Percentiles rank a stretch among this genome's conserved stretches.
Evolutionary conservation across 2,329 filamentous ascomycete genomes (phyloP).

Genomic region (Bipolaris oryzae): DNA sequence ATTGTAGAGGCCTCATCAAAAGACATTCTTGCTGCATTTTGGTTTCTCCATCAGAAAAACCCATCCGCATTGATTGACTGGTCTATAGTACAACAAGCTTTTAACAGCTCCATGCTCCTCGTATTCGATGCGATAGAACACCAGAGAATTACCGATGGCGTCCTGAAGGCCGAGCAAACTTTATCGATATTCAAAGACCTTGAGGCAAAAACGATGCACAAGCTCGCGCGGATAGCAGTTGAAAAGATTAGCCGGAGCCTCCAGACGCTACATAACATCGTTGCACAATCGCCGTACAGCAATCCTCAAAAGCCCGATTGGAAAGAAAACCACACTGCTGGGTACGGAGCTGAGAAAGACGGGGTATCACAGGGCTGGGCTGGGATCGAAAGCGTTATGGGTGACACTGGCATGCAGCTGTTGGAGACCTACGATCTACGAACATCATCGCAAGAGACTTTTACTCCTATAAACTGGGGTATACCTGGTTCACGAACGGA

Average conservation of each 20-base stretch:
- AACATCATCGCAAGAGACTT: conserved; percentile 40
- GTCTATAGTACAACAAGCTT: conserved; percentile 57
- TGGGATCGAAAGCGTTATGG: conserved; percentile 52
- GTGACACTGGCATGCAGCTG: conserved; percentile 55
- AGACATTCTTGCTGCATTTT: no score
- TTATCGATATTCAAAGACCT: conserved; percentile 53
- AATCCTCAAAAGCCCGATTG: conserved; percentile 6
- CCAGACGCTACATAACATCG: conserved; percentile 25
- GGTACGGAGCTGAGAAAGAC: conserved; percentile 18
- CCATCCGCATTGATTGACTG: conserved; percentile 55
- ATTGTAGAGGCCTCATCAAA: no score
- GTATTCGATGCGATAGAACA: conserved; percentile 54
- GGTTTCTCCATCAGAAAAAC: conserved; percentile 50
- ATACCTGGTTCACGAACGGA: conserved; percentile 12
- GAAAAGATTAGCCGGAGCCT: conserved; percentile 46
- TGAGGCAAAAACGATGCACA: conserved; percentile 52
- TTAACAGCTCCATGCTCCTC: conserved; percentile 58
- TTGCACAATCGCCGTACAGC: conserved; percentile 15
- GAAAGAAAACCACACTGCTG: conserved; percentile 6
- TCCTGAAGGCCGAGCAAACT: conserved; percentile 48
- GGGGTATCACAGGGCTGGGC: conserved; percentile 17
- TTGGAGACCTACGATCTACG: conserved; percentile 56
- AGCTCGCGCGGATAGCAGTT: conserved; percentile 54
- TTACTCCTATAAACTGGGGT: conserved; percentile 42
- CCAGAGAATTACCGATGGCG: conserved; percentile 36